Conservation (phyloP, 2,329 filamentous ascomycete genomes). For the Fusarium cyanostomum region DNA sequence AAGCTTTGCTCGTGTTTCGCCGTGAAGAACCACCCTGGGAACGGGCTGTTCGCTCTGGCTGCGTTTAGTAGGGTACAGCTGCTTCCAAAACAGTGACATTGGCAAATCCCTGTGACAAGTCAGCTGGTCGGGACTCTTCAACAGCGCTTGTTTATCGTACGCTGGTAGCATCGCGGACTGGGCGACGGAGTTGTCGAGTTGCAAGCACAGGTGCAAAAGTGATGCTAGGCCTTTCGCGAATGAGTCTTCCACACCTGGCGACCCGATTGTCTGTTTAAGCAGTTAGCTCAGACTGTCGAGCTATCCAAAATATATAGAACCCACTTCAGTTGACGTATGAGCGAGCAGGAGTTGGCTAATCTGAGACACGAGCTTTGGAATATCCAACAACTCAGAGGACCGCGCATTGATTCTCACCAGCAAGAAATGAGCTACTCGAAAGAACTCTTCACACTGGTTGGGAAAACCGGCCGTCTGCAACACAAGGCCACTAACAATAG, state of each 20-base stretch:
- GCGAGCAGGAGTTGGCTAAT: conserved; percentile 49
- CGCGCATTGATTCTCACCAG: conserved; percentile 48
- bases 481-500: conserved; percentile 48
- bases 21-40: conserved; percentile 59
- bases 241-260: conserved; percentile 40
- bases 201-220: conserved; percentile 46
- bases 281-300: conserved; percentile 6
- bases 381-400: conserved; percentile 44
- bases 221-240: conserved; percentile 45
- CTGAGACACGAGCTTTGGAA: conserved; percentile 44
- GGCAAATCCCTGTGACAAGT: conserved; percentile 41
- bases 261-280: conserved; percentile 40
- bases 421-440: conserved; percentile 54
- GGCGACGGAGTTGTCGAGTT: conserved; percentile 41
- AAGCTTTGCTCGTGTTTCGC: conserved; percentile 65
- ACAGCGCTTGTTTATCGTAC: conserved; percentile 27
- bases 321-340: conserved; percentile 54
- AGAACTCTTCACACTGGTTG: conserved; percentile 56
- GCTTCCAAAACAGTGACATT: conserved; percentile 65
- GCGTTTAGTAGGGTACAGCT: conserved; percentile 70
- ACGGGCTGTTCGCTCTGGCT: conserved; percentile 44
- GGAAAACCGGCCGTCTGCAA: conserved; percentile 45
- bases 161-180: conserved; percentile 39
- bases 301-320: neutral
- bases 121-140: neutral